Percentiles rank a stretch among this genome's conserved stretches.
Conservation (phyloP, 2,329 filamentous ascomycete species). For the Whalleya microplaca region DNA sequence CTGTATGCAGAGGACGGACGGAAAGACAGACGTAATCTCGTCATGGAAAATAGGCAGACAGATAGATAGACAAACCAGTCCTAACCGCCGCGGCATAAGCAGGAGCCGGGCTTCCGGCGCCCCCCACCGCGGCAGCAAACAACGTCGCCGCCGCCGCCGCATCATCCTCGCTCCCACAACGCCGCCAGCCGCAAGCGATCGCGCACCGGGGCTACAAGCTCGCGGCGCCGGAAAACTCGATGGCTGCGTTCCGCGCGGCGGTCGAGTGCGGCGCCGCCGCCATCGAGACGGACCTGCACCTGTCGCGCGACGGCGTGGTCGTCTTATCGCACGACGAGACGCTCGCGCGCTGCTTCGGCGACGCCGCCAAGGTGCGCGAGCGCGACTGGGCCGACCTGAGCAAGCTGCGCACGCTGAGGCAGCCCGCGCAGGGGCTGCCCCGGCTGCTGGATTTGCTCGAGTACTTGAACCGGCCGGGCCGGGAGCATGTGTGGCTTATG, state of each 20-base stretch:
- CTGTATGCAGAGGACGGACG: too few species aligned
- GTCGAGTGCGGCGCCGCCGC: slow-evolving; percentile 76
- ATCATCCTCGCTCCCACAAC: neutral
- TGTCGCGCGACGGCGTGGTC: slow-evolving; percentile 80
- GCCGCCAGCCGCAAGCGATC: slow-evolving; percentile 74
- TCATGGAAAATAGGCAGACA: too few species aligned
- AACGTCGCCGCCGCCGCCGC: too few species aligned
- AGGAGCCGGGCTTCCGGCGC: slow-evolving; percentile 17
- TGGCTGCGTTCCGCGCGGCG: slow-evolving; percentile 76
- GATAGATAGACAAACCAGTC: too few species aligned
- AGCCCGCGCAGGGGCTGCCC: slow-evolving; percentile 74
- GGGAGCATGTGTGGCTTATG: slow-evolving; percentile 76
- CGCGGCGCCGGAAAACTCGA: slow-evolving; percentile 81
- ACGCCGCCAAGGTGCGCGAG: slow-evolving; percentile 72
- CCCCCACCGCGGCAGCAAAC: neutral
- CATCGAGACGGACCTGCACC: slow-evolving; percentile 85
- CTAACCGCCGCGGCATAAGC: neutral
- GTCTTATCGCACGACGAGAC: slow-evolving; percentile 83
- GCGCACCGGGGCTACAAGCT: slow-evolving; percentile 81
- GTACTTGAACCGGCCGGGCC: slow-evolving; percentile 67
- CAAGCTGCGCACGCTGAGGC: slow-evolving; percentile 66
- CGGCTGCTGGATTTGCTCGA: slow-evolving; percentile 73
- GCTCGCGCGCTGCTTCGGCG: slow-evolving; percentile 80
- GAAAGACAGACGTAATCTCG: too few species aligned
- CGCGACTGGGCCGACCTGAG: slow-evolving; percentile 76